phyloP scores from a whole-genome alignment of 2,329 filamentous ascomycete genomes.

The Trichoderma cornu-damae region DNA sequence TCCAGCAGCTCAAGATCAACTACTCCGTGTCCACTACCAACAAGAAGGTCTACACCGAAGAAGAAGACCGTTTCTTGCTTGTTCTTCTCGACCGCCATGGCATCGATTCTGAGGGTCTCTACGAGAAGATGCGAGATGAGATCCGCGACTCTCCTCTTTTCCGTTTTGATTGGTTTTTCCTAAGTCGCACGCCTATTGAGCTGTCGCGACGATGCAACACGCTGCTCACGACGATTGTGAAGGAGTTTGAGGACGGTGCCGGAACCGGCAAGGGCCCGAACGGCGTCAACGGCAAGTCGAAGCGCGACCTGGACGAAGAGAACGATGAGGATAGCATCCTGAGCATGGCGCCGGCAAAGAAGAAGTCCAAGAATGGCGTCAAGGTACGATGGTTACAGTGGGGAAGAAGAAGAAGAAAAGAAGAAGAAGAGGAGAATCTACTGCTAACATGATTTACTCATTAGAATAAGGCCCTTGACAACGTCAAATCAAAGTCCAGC shows the following conservation, averaged over 20 bases:
- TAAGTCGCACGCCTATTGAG: conserved; percentile 88
- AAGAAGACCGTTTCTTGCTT: conserved; percentile 91
- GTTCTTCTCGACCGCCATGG: conserved; percentile 91
- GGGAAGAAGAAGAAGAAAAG: no score
- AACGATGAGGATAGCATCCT: conserved; percentile 79
- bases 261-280: conserved; percentile 50
- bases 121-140: conserved; percentile 94
- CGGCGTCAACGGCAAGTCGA: conserved; percentile 61
- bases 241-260: conserved; percentile 77
- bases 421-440: no score
- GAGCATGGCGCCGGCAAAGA: conserved; percentile 80
- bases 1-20: conserved; percentile 97
- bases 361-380: conserved; percentile 84
- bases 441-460: conserved; percentile 10
- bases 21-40: conserved; percentile 98
- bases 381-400: conserved; percentile 55
- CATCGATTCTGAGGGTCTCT: conserved; percentile 83
- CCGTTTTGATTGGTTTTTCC: conserved; percentile 99
- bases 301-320: conserved; percentile 73
- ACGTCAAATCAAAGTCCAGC: conserved; percentile 76
- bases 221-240: conserved; percentile 85
- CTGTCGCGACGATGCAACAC: conserved; percentile 90
- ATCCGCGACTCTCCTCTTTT: conserved; percentile 92
- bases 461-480: conserved; percentile 93
- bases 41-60: conserved; percentile 99